These are phyloP conservation scores for Ligustrum vulgare DNA, from an alignment of 257 asterid genomes.

Conservation along the genomic window DNA sequence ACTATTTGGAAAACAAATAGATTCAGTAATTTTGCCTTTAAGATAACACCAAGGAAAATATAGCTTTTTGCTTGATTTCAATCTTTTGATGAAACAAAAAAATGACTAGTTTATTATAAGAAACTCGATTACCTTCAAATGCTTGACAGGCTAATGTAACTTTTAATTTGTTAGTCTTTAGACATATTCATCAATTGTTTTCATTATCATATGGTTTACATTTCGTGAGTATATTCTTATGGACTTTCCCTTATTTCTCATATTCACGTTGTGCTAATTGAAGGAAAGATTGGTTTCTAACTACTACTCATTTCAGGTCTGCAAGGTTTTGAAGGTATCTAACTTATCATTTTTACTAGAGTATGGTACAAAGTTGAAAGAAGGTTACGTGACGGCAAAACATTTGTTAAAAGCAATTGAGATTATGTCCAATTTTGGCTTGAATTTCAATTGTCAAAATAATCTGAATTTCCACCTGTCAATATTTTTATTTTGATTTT, in stretches of 20 bases:
- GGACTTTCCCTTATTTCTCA: neutral
- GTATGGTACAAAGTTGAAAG: slow-evolving; percentile 92
- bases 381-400: slow-evolving; percentile 81
- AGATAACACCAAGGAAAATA: neutral
- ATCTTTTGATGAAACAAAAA: neutral
- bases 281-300: neutral
- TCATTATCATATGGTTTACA: neutral
- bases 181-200: neutral
- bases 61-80: neutral
- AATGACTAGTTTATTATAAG: neutral
- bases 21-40: neutral
- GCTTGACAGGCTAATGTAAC: neutral
- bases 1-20: neutral
- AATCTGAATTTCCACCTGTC: no score
- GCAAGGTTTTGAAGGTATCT: slow-evolving; percentile 96
- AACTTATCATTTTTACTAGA: slow-evolving; percentile 83
- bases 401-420: slow-evolving; percentile 38
- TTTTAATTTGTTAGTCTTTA: slow-evolving; percentile 2
- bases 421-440: no score
- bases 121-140: no score
- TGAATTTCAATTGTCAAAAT: no score
- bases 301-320: slow-evolving; percentile 50
- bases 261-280: slow-evolving; percentile 19
- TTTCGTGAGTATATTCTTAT: slow-evolving; percentile 9
- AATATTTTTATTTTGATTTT: no score